Percentiles rank a stretch among this genome's conserved stretches.
These are phyloP conservation scores for Telopea speciosissima DNA, from an alignment of 177 flowering plant genomes.

Conservation along the genomic window DNA sequence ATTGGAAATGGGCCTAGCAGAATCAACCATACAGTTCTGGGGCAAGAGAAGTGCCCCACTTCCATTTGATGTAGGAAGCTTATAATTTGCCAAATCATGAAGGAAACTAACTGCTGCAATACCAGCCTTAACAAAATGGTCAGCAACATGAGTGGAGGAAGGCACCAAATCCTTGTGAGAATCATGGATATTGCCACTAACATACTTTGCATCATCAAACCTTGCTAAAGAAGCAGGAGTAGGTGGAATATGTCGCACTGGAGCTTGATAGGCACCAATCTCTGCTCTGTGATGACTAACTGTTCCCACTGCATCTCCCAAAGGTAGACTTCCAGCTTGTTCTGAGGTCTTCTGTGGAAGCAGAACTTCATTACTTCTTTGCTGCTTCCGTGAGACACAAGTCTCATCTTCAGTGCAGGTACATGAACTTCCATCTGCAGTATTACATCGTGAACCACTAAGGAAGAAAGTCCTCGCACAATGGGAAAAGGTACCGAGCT, in stretches of 20 bases:
- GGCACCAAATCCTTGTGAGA: slow-evolving; percentile 21
- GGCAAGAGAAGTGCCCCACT: slow-evolving; percentile 24
- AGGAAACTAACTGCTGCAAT: slow-evolving; percentile 60
- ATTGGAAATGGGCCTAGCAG: slow-evolving; percentile 28
- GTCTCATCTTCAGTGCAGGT: slow-evolving; percentile 71
- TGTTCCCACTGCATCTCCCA: slow-evolving; percentile 31
- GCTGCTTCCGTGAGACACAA: slow-evolving; percentile 45
- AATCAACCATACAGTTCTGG: slow-evolving; percentile 44
- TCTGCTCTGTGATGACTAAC: slow-evolving; percentile 27
- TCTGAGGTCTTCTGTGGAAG: slow-evolving; percentile 31
- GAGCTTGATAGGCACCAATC: slow-evolving; percentile 18
- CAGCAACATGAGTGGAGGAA: slow-evolving; percentile 36
- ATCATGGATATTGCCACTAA: slow-evolving; percentile 22
- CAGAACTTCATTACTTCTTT: slow-evolving; percentile 24
- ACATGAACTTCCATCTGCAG: slow-evolving; percentile 75
- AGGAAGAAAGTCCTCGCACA: slow-evolving; percentile 73
- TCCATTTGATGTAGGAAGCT: slow-evolving; percentile 48
- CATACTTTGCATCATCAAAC: slow-evolving; percentile 36
- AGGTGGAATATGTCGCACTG: slow-evolving; percentile 28
- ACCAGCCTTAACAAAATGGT: slow-evolving; percentile 66
- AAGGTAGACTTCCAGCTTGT: slow-evolving; percentile 26
- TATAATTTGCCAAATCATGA: slow-evolving; percentile 54
- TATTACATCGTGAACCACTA: slow-evolving; percentile 59
- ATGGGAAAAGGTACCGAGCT: slow-evolving; percentile 60
- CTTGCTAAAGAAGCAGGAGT: slow-evolving; percentile 25